Base-by-base conservation (phyloP, 306 rosid genomes). In the Cajanus cajan region DNA sequence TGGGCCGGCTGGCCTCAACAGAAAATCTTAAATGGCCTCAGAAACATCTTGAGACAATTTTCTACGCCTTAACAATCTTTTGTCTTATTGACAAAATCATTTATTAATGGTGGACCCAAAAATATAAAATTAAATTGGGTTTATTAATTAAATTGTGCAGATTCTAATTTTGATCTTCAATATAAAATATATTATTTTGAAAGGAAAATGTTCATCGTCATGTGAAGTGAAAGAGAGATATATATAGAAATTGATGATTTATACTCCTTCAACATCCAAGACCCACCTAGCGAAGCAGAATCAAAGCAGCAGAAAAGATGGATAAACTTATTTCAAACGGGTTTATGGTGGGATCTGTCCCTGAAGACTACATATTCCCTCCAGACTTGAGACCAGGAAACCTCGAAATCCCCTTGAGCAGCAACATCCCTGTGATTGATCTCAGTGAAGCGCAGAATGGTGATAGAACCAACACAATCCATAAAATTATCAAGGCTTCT, bases 381-480 rank as follows among this genome's bases (percentile, higher is more conserved):
- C 84, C 71, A 13, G 87, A 79, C 41, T 37, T 64, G 41, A 84
- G 87, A 79, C 84, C 84, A 33, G 87, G 78, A 12, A 11, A 62
- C 31, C 10, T 31, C 48, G 77, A 39, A 19, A 52, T 79, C 37
- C 71, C 79, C 40, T 45, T 79, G 4, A 44, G 24, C 18, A 65
- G 3, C n/a, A 33, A 9, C 48, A 79, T 79, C 33, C 78, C 84
- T 15, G 65, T 79, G 36, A 74, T 74, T 31, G 84, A 84, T 34
- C 78, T 79, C 21, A 57, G 34, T 40, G 77, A 67, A 63, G 58
- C 47, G 28, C 50, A 57, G 7, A 18, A 57, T 8, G 65, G 31
- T 25, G 62, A 66, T 39, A 63, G 68, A 47, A 47, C 77, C 6
- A 39, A 16, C 1, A 78, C 44, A 14, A 67, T 78, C 47, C 74